Evolutionary conservation across 2,329 filamentous ascomycete species (phyloP).

Genomic region (Microcyclospora tardicrescens): DNA sequence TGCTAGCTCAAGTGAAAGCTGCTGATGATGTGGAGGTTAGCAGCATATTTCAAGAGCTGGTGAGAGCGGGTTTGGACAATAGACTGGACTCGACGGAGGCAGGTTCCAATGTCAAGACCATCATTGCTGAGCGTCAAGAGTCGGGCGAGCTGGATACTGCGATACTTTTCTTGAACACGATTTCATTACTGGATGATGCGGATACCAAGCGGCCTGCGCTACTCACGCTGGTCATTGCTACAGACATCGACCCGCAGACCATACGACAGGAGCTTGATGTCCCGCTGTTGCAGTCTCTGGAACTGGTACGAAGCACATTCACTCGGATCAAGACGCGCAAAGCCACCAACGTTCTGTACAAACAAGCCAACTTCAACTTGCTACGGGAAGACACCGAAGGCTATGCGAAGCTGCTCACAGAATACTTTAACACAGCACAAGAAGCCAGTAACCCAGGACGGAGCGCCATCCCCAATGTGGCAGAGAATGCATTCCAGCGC

Average conservation of each 20-base stretch:
- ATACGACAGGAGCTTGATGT: constrained; percentile 79
- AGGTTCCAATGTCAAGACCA: constrained; percentile 59
- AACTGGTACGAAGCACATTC: constrained; percentile 77
- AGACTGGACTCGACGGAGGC: constrained; percentile 55
- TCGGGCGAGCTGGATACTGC: constrained; percentile 32
- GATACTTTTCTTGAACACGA: constrained; percentile 66
- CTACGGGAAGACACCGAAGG: constrained; percentile 92
- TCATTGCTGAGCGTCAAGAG: constrained; percentile 46
- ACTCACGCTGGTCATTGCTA: constrained; percentile 56
- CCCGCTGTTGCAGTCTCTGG: constrained; percentile 58
- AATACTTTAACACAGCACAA: constrained; percentile 81
- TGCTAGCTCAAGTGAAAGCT: constrained; percentile 52
- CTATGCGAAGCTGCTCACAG: constrained; percentile 89
- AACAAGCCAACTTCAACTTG: constrained; percentile 93
- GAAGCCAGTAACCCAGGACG: constrained; percentile 49
- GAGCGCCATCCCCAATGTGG: constrained; percentile 51
- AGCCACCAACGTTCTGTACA: constrained; percentile 84
- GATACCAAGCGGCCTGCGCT: constrained; percentile 49
- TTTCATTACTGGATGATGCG: constrained; percentile 65
- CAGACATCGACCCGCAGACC: constrained; percentile 55
- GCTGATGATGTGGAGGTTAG: constrained; percentile 57
- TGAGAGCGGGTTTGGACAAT: constrained; percentile 59
- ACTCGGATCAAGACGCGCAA: constrained; percentile 71
- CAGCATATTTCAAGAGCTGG: constrained; percentile 70
- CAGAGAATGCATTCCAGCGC: constrained; percentile 75